Base-by-base conservation (phyloP, 2,329 filamentous ascomycete species). In the Xylaria sp. region DNA sequence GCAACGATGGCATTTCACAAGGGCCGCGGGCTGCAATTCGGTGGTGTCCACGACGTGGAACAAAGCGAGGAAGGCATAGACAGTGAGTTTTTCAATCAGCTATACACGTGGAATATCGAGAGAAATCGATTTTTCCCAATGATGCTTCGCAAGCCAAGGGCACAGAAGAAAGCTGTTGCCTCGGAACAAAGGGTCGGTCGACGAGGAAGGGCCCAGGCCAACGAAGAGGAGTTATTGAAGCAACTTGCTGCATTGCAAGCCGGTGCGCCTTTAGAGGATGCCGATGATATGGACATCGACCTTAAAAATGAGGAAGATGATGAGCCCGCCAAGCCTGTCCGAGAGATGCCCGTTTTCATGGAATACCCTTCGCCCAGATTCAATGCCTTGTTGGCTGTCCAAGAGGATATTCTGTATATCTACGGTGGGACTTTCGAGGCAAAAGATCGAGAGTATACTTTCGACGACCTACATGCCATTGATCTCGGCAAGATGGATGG, bases 371-470 rank as follows among this genome's bases (percentile, higher is more conserved):
- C 98, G 75, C 87, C 90, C 19, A 87, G 96, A 60, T 99, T 99
- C 83, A 98, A 98, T 74, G 91, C 94, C 0, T 92, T 96, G 73
- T 82, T 98, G 47, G 89, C 95, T 0, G 93, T 98, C 0, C 94
- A 98, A 80, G 93, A 94, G 72, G 96, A 99, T 78, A 89, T 93
- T 8, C 85, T 98, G 0, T 99, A 95, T 81, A 93, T 98, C 62
- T 98, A 97, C 76, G 94, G 96, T 34, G 96, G 96, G 19, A 99
- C 95, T 0, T 98, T 92, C 75, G 96, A 99, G 78, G 96, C 97
- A 78, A 95, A 93, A 19, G 96, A 99, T 75, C 88, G 93, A 24
- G 96, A 99, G 79, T 97, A 92, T 76, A 98, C 94, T 0, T 97
- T 98, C 79, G 94, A 98, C 74, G 96, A 99, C 75, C 85, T 99